Evolutionary conservation across 2,329 filamentous ascomycete species (phyloP).

Genomic region (Fonsecaea erecta): DNA sequence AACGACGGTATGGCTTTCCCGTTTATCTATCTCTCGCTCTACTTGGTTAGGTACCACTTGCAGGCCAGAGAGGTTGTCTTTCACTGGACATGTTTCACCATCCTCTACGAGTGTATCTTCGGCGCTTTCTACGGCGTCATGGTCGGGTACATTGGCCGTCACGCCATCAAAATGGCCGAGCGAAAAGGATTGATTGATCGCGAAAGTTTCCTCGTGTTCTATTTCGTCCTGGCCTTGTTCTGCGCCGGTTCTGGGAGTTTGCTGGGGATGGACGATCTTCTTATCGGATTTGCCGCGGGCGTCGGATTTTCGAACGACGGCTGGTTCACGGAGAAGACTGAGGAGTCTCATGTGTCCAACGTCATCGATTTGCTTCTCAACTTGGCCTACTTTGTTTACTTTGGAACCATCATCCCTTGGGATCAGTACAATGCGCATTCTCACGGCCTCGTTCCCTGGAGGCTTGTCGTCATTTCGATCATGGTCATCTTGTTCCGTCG

Average conservation of each 20-base stretch:
- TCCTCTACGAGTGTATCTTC: constrained; percentile 95
- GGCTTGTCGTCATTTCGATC: constrained; percentile 88
- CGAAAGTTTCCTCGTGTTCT: constrained; percentile 97
- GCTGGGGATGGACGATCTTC: constrained; percentile 86
- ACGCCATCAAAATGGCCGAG: constrained; percentile 87
- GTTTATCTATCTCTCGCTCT: constrained; percentile 90
- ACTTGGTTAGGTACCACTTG: constrained; percentile 81
- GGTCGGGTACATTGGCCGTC: constrained; percentile 86
- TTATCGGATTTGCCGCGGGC: constrained; percentile 91
- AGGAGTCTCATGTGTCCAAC: constrained; percentile 98
- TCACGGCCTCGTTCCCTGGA: constrained; percentile 82
- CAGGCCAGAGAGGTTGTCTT: constrained; percentile 71
- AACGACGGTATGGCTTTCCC: constrained; percentile 99
- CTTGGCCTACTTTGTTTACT: constrained; percentile 96
- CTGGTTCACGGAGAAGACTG: constrained; percentile 98
- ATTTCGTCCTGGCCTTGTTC: constrained; percentile 95
- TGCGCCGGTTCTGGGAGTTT: constrained; percentile 92
- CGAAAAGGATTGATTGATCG: constrained; percentile 84
- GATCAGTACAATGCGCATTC: constrained; percentile 77
- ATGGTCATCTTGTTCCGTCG: constrained; percentile 94
- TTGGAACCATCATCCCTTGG: constrained; percentile 97
- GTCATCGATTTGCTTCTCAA: constrained; percentile 98
- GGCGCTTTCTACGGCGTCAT: constrained; percentile 86
- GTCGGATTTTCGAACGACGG: constrained; percentile 99
- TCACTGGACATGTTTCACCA: constrained; percentile 86